A percentile compares a stretch with the other conserved stretches of the same genome.
Conservation (phyloP, 805 yeast genomes). For the Candida nonsorbophila region DNA sequence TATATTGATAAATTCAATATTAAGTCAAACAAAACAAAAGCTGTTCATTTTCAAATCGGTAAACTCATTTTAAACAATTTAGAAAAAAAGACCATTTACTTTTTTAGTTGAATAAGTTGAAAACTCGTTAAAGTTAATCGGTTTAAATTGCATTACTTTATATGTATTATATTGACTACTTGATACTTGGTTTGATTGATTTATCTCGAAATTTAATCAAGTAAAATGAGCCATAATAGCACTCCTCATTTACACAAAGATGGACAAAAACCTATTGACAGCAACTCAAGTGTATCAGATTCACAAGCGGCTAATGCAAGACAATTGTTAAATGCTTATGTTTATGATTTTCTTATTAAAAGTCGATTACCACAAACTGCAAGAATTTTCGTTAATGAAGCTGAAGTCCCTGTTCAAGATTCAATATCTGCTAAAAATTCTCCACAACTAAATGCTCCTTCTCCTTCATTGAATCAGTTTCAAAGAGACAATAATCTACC, state of each 20-base stretch:
- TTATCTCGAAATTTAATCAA: too few species aligned
- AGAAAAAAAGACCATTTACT: too few species aligned
- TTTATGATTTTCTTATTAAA: slow-evolving; percentile 79
- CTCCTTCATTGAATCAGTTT: slow-evolving; percentile 15
- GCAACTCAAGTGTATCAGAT: slow-evolving; percentile 18
- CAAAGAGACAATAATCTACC: slow-evolving; percentile 43
- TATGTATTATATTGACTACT: too few species aligned
- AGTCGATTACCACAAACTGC: slow-evolving; percentile 72
- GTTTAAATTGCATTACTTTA: too few species aligned
- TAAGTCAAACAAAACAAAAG: too few species aligned
- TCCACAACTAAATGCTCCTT: slow-evolving; percentile 13
- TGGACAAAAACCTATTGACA: slow-evolving; percentile 2
- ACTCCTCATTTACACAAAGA: slow-evolving; percentile 24
- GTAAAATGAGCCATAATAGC: slow-evolving; percentile 35
- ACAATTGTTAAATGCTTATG: slow-evolving; percentile 71
- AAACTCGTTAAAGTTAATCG: too few species aligned
- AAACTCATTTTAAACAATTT: too few species aligned
- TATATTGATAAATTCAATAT: too few species aligned
- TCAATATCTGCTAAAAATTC: slow-evolving; percentile 7
- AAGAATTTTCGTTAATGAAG: slow-evolving; percentile 66
- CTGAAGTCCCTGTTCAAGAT: slow-evolving; percentile 47
- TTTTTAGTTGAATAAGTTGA: too few species aligned
- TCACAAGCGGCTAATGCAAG: slow-evolving; percentile 47
- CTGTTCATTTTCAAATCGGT: too few species aligned
- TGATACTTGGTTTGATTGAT: too few species aligned